phyloP scores from a whole-genome alignment of 345 rosid species.

The Firmiana major region DNA sequence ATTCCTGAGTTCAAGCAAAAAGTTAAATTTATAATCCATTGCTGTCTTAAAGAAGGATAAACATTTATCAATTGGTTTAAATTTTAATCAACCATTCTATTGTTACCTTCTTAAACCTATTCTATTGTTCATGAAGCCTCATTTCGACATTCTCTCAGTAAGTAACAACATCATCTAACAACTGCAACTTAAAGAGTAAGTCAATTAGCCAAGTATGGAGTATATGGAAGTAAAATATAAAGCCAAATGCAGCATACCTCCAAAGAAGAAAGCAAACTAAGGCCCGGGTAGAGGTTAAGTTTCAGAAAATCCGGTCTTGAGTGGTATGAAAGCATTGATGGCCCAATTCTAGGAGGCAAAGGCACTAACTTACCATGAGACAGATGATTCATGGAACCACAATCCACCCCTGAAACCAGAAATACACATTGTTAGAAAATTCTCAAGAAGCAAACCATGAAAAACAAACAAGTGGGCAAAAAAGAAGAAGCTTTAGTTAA shows the following conservation, averaged over 20 bases:
- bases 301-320: constrained; percentile 23
- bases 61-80: too few species aligned
- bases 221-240: background rate
- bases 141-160: background rate
- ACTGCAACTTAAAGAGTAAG: background rate
- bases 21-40: too few species aligned
- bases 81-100: too few species aligned
- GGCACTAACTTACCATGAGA: constrained; percentile 17
- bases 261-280: constrained; percentile 41
- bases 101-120: background rate
- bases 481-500: background rate
- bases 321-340: constrained; percentile 25
- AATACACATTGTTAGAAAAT: background rate
- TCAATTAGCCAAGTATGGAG: background rate
- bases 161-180: background rate
- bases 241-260: constrained; percentile 31
- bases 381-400: background rate
- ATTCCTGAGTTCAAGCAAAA: too few species aligned
- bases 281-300: constrained; percentile 22
- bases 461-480: background rate
- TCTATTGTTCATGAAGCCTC: background rate
- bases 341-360: constrained; percentile 19
- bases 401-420: constrained; percentile 16
- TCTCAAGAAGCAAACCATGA: background rate
- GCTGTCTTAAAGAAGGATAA: too few species aligned